Base-by-base conservation (phyloP, 208 protist species). In the Crithidia brevicula region DNA sequence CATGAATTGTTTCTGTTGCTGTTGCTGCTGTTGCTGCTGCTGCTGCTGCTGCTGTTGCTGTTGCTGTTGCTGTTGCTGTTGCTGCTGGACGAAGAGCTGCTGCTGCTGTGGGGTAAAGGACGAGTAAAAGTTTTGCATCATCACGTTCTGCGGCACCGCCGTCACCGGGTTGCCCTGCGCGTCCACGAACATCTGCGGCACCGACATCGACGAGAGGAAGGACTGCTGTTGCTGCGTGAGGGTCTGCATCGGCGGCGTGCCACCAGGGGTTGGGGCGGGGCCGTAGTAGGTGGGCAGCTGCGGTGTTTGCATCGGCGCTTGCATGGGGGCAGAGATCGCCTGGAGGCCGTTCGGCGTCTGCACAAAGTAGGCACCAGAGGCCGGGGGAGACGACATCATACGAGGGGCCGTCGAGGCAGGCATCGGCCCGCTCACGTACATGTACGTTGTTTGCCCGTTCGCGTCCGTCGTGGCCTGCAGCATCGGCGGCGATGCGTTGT, bases 391-490 rank as follows among this genome's bases (percentile, higher is more conserved):
- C 30, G 57, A 28, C 31, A 47, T 33, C 45, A 51, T 42, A 45
- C 33, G 52, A 2, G 54, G 46, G 18, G 40, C 36, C 0, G 25
- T 9, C 11, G 62, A 1, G 13, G 30, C 34, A 22, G 51, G 15
- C 13, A n/a, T 36, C 31, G 28, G 56, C 20, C 38, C 56, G 13
- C 23, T 30, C 18, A 67, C 56, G 57, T 67, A 70, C 27, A 70
- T 30, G 50, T 67, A 70, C 23, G 47, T 40, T 27, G 72, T 38
- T 25, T 70, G 56, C 10, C 72, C 56, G 33, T 56, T 70, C 11
- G 64, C 50, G 16, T 70, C 72, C 7, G 67, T 45, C 23, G 57
- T 51, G 30, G 63, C 36, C 11, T 69, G 62, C 56, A 77, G 57
- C 64, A 67, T 42, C 36, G 60, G 61, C 40, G 62, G 22, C 31